A percentile compares a stretch with the other conserved stretches of the same genome.
These are phyloP conservation scores for Cichorium intybus DNA, from an alignment of 140 eudicot genomes.

Conservation along the genomic window DNA sequence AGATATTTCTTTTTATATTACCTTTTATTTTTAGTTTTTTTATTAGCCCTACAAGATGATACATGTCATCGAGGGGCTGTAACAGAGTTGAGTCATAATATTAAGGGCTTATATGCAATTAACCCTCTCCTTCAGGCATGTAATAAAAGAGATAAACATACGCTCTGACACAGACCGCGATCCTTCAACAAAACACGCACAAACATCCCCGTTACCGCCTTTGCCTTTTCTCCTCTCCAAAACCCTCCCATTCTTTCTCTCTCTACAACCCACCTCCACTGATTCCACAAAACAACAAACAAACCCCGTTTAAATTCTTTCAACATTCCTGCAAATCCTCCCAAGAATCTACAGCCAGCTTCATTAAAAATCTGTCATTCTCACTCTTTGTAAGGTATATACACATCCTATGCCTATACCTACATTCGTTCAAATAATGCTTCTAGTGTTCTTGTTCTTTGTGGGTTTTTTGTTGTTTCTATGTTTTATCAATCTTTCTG, in stretches of 20 bases:
- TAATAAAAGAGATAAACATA: not conserved
- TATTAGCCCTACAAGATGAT: not conserved
- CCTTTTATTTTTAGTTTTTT: too few relatives aligned
- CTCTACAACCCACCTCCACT: slow-evolving; percentile 21
- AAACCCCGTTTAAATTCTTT: not conserved
- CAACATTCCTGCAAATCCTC: slow-evolving; percentile 1
- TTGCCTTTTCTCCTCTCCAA: not conserved
- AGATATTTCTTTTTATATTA: too few relatives aligned
- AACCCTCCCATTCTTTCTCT: not conserved
- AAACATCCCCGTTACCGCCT: slow-evolving; percentile 17
- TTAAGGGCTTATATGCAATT: not conserved
- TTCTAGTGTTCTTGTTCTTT: not conserved
- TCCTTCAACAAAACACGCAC: slow-evolving; percentile 20
- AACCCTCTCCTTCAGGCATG: not conserved
- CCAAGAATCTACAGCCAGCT: slow-evolving; percentile 4
- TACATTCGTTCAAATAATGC: not conserved
- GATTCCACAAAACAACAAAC: slow-evolving; percentile 2
- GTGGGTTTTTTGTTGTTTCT: not conserved
- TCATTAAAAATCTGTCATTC: slow-evolving; percentile 4
- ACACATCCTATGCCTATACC: not conserved
- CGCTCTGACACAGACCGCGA: slow-evolving; percentile 6
- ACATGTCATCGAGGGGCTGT: not conserved
- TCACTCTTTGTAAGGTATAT: slow-evolving; percentile 14
- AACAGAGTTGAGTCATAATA: not conserved
- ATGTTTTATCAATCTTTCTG: not conserved